A percentile compares a stretch with the other conserved stretches of the same genome.
These are phyloP conservation scores for Calocybe gambosa DNA, from an alignment of 1,284 basidiomycete genomes.

Conservation along the genomic window DNA sequence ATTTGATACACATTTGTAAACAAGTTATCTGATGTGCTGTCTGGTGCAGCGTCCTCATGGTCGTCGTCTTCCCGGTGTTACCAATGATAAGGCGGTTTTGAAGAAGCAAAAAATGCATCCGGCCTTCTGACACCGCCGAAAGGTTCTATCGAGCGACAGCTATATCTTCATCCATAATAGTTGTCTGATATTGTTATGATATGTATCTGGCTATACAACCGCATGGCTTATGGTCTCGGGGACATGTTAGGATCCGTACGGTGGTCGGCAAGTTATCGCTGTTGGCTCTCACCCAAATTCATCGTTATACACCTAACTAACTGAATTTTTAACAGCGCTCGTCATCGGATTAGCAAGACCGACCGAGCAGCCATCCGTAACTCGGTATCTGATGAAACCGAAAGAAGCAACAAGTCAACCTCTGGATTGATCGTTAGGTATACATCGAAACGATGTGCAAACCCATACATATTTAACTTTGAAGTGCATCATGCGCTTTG, in stretches of 20 bases:
- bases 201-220: background rate
- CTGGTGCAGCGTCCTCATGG: background rate
- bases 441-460: background rate
- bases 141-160: too few species aligned
- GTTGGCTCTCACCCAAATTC: too few species aligned
- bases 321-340: too few species aligned
- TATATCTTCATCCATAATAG: too few species aligned
- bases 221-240: background rate
- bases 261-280: too few species aligned
- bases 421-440: background rate
- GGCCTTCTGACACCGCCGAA: background rate
- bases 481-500: constrained; percentile 9
- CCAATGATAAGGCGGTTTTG: background rate
- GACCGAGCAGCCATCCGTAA: too few species aligned
- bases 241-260: background rate
- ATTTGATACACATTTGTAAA: background rate
- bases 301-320: too few species aligned
- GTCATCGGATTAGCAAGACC: too few species aligned
- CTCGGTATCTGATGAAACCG: background rate
- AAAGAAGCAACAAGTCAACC: background rate
- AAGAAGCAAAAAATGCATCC: background rate
- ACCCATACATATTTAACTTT: background rate
- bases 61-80: background rate
- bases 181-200: too few species aligned
- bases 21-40: background rate